A percentile compares a stretch with the other conserved stretches of the same genome.
Conservation (phyloP, 257 asterid genomes). For the Lycium barbarum region DNA sequence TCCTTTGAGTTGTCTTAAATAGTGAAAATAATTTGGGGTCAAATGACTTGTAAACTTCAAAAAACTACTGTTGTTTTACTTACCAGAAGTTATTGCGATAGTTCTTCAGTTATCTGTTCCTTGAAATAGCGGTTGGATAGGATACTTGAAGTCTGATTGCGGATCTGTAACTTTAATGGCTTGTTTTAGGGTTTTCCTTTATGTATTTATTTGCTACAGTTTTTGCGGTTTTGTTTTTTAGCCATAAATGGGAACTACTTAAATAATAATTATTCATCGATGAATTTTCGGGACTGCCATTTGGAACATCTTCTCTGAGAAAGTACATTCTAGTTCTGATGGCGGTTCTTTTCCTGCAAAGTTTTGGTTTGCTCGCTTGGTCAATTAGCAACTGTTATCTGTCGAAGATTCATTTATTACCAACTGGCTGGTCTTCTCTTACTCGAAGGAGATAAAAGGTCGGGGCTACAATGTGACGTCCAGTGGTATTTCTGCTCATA, state of each 20-base stretch:
- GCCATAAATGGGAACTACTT: neutral
- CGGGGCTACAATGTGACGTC: neutral
- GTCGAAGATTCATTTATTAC: neutral
- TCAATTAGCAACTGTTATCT: neutral
- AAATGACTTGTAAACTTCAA: neutral
- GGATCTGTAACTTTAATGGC: constrained; percentile 20
- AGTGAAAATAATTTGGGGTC: neutral
- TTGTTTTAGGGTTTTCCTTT: neutral
- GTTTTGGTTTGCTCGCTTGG: constrained; percentile 13
- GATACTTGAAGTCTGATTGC: neutral
- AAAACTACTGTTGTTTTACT: neutral
- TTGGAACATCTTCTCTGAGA: constrained; percentile 21
- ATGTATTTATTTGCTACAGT: neutral
- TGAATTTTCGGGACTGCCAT: neutral
- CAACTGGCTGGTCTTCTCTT: neutral
- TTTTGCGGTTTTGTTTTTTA: neutral
- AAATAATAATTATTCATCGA: neutral
- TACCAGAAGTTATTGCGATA: neutral
- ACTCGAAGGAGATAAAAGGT: neutral
- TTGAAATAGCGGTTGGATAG: constrained; percentile 3
- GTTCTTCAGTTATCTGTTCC: constrained; percentile 9
- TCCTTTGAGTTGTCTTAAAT: constrained; percentile 12
- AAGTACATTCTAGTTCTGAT: constrained; percentile 8
- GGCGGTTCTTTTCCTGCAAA: neutral
- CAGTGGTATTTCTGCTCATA: neutral